Evolutionary conservation across 1,284 basidiomycete species (phyloP).

Genomic region (Ustilago hordei): DNA sequence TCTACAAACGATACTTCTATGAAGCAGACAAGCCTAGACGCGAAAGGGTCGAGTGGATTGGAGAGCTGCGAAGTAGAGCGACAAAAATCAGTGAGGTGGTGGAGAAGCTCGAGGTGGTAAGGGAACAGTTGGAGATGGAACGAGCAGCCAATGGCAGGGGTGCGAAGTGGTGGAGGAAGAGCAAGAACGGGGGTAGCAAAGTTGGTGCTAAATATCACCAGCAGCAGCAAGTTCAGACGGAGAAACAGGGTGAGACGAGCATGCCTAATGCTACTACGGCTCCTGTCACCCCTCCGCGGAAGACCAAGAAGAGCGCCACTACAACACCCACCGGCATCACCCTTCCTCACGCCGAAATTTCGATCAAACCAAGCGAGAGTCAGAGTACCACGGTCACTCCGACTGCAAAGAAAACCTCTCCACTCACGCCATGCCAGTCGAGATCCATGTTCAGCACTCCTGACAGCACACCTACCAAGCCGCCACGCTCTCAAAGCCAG

Average conservation of each 20-base stretch:
- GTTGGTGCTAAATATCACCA: neutral
- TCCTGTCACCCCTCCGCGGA: neutral
- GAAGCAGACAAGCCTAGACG: slow-evolving; percentile 21
- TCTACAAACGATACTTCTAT: slow-evolving; percentile 24
- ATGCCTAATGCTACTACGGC: neutral
- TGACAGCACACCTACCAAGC: neutral
- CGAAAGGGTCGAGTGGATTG: slow-evolving; percentile 5
- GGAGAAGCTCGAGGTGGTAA: slow-evolving; percentile 7
- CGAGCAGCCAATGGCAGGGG: neutral
- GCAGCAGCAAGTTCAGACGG: neutral
- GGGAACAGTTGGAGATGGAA: neutral
- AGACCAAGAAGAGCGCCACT: neutral
- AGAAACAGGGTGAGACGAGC: neutral
- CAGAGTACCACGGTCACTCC: neutral
- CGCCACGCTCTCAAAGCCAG: neutral
- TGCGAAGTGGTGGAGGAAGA: neutral
- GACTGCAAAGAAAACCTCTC: neutral
- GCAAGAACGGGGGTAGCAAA: neutral
- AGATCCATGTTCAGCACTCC: neutral
- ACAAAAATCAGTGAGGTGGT: neutral
- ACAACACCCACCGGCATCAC: neutral
- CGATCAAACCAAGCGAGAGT: neutral
- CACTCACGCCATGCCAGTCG: neutral
- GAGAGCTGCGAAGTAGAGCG: neutral
- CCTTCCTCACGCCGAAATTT: neutral